Conservation (phyloP, 768 basidiomycete genomes). For the Xerocomellus chrysenteron region DNA sequence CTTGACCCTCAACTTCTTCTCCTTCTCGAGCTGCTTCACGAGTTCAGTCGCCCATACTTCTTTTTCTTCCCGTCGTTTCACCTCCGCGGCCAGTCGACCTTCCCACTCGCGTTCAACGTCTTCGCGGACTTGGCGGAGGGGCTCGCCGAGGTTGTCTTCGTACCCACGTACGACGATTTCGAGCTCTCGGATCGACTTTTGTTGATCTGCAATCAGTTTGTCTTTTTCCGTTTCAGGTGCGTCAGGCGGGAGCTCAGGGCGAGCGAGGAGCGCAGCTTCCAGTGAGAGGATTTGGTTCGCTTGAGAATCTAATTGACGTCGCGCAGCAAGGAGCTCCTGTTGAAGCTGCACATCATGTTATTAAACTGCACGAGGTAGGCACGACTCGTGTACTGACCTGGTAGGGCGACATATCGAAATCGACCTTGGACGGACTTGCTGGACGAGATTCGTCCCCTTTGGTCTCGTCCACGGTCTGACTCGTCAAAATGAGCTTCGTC, state of each 20-base stretch:
- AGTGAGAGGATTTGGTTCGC: conserved; percentile 81
- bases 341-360: conserved; percentile 53
- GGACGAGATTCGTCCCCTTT: conserved; percentile 73
- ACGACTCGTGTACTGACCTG: conserved; percentile 46
- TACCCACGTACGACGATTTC: conserved; percentile 71
- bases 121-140: conserved; percentile 61
- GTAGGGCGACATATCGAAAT: conserved; percentile 87
- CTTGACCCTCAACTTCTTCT: conserved; percentile 66
- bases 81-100: conserved; percentile 57
- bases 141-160: conserved; percentile 72
- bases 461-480: conserved; percentile 72
- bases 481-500: conserved; percentile 83
- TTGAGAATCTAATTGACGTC: conserved; percentile 77
- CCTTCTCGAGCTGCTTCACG: conserved; percentile 73
- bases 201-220: conserved; percentile 67
- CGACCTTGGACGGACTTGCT: conserved; percentile 81
- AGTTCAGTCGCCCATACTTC: conserved; percentile 74
- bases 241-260: conserved; percentile 63
- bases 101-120: conserved; percentile 77
- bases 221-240: conserved; percentile 76
- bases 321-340: conserved; percentile 80
- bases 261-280: conserved; percentile 70
- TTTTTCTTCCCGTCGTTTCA: conserved; percentile 60
- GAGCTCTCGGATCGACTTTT: conserved; percentile 73
- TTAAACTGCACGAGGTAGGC: not conserved